Base-by-base conservation (phyloP, 306 rosid species). In the Prunus kanzakura region DNA sequence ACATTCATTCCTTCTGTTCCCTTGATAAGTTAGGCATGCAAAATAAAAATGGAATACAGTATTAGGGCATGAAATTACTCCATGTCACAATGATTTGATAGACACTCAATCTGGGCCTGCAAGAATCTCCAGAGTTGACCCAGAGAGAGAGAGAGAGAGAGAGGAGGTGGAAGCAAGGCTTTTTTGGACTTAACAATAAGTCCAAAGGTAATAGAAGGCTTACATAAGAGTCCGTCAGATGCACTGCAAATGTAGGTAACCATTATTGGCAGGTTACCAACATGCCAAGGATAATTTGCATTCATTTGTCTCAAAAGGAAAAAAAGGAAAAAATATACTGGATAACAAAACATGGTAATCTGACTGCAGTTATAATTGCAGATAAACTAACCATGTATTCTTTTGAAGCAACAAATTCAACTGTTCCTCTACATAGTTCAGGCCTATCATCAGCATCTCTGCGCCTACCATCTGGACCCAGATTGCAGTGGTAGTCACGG, bases 371-470 rank as follows among this genome's bases (percentile, higher is more conserved):
- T 35, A 32, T 35, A 41, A 56, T 27, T 22, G 61, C 12, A 64
- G 32, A 78, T 69, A 67, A 83, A 85, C 96, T 80, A 78, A 95
- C 99, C 99, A 92, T 90, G 76, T 89, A 95, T 72, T 95, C 99
- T 82, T 89, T 92, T 32, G 99, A 88, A 43, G 99, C 99, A 79
- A 89, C 93, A 76, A 95, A 95, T 83, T 95, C 99, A 78, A 95
- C 99, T 43, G 99, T 87, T 88, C 99, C 99, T 86, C 93, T 89
- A 80, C 97, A 95, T 64, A 95, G 82, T 81, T 95, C 99, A 47
- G 97, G 93, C 84, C 97, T 87, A 83, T 92, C 99, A 87, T 95
- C 98, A 63, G 92, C 97, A 88, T 95, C 99, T 79, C 99, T 87
- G 45, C 98, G 95, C 67, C 97, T 88, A 80, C 99, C 98, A 83